These are phyloP conservation scores for Pholiota molesta DNA, from an alignment of 768 basidiomycete species.

Conservation along the genomic window DNA sequence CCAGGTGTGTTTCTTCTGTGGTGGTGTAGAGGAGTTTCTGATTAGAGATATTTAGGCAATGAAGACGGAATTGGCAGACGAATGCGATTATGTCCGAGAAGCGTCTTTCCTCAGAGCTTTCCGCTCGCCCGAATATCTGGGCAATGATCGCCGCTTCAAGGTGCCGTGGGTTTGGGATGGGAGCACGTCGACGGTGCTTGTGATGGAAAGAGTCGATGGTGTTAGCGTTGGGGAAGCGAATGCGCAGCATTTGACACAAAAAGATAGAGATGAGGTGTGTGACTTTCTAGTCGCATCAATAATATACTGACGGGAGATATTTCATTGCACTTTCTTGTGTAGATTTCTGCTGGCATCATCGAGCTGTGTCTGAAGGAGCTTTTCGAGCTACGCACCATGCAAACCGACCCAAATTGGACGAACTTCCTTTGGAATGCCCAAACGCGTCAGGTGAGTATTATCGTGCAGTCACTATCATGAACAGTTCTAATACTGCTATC, in stretches of 20 bases:
- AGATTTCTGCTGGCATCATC: constrained; percentile 86
- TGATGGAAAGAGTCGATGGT: constrained; percentile 87
- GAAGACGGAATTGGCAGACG: constrained; percentile 87
- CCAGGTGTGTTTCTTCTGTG: constrained; percentile 43
- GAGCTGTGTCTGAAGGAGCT: constrained; percentile 89
- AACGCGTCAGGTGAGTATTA: constrained; percentile 55
- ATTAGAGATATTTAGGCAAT: constrained; percentile 59
- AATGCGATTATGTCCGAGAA: constrained; percentile 89
- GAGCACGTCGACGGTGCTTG: constrained; percentile 81
- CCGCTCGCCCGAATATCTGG: constrained; percentile 49
- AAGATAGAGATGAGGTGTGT: constrained; percentile 73
- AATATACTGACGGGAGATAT: not conserved
- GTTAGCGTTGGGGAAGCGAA: constrained; percentile 74
- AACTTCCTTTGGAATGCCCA: constrained; percentile 89
- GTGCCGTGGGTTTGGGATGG: constrained; percentile 88
- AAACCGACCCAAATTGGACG: constrained; percentile 98
- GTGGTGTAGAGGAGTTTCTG: not conserved
- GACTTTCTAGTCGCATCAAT: not conserved
- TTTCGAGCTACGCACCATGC: constrained; percentile 91
- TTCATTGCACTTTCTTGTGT: not conserved
- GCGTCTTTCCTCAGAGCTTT: constrained; percentile 72
- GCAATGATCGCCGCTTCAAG: constrained; percentile 68
- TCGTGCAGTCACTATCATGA: no score
- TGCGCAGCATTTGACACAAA: constrained; percentile 57
- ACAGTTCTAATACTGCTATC: no score